Percentiles rank a stretch among this genome's conserved stretches.
phyloP scores from a whole-genome alignment of 345 rosid species.

The Litchi chinensis region DNA sequence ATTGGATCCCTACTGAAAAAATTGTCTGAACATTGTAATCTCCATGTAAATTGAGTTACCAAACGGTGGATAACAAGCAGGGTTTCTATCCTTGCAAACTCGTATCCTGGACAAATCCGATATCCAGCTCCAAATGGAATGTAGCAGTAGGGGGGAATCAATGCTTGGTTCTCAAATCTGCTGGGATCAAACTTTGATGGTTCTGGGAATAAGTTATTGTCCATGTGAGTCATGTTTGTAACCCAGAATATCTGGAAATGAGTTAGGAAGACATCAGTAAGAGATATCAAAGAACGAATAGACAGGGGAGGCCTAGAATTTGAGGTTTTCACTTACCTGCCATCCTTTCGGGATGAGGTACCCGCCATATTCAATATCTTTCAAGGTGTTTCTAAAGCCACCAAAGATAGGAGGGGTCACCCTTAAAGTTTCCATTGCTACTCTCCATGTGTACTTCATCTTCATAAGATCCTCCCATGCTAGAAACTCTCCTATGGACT shows the following conservation, averaged over 20 bases:
- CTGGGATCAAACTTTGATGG: slow-evolving; percentile 45
- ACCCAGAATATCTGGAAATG: slow-evolving; percentile 50
- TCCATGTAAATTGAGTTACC: slow-evolving; percentile 52
- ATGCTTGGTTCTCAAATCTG: slow-evolving; percentile 45
- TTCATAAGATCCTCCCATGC: slow-evolving; percentile 57
- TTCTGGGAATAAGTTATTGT: slow-evolving; percentile 42
- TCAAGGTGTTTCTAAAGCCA: slow-evolving; percentile 47
- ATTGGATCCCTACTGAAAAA: slow-evolving; percentile 42
- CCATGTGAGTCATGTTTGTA: slow-evolving; percentile 44
- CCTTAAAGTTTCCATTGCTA: slow-evolving; percentile 60
- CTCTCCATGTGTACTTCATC: slow-evolving; percentile 71
- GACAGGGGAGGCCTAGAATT: neutral
- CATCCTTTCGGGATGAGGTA: slow-evolving; percentile 57
- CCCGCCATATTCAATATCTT: slow-evolving; percentile 43
- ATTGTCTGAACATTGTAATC: slow-evolving; percentile 35
- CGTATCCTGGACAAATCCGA: slow-evolving; percentile 58
- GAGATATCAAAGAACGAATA: neutral
- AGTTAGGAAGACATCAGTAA: neutral
- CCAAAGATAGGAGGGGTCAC: slow-evolving; percentile 49
- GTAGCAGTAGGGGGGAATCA: slow-evolving; percentile 1
- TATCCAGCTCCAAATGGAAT: slow-evolving; percentile 31
- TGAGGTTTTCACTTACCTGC: slow-evolving; percentile 39
- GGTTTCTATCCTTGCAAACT: slow-evolving; percentile 56
- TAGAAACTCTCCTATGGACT: slow-evolving; percentile 37
- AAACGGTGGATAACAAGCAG: slow-evolving; percentile 48